Percentiles rank a stretch among this genome's conserved stretches.
phyloP scores from a whole-genome alignment of 768 basidiomycete genomes.

The Mycena maculata region DNA sequence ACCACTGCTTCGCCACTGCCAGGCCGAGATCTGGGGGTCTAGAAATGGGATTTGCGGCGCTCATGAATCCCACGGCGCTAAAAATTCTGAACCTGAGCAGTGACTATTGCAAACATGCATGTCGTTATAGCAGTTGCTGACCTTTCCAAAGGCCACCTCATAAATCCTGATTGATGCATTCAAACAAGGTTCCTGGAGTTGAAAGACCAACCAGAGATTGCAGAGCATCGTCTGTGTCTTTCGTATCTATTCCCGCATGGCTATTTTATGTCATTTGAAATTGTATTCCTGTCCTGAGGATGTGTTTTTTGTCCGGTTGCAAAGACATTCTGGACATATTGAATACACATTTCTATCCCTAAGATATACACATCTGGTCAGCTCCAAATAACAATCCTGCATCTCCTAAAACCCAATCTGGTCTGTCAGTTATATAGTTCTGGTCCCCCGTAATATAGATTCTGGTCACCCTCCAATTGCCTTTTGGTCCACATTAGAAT shows the following conservation, averaged over 20 bases:
- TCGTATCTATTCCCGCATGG: conserved; percentile 30
- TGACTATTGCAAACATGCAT: background rate
- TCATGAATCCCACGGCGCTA: background rate
- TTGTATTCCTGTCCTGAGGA: background rate
- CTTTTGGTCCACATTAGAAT: no score
- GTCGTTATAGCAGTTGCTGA: background rate
- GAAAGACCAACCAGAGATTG: conserved; percentile 30
- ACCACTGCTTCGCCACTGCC: background rate
- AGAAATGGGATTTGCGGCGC: background rate
- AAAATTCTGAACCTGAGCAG: conserved; percentile 16
- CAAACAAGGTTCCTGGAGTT: conserved; percentile 20
- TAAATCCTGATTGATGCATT: background rate
- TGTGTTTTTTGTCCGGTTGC: no score
- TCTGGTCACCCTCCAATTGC: no score
- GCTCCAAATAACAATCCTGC: no score
- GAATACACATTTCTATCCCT: no score
- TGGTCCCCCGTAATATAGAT: no score
- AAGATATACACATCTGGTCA: no score
- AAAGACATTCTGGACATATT: no score
- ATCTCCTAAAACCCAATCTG: no score
- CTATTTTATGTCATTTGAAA: no score
- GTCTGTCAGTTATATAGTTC: no score
- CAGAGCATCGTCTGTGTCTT: conserved; percentile 30
- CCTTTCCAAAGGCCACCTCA: background rate
- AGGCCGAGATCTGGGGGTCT: conserved; percentile 7